These are phyloP conservation scores for Cladosporium sp. DNA, from an alignment of 2,329 filamentous ascomycete genomes.

Conservation along the genomic window DNA sequence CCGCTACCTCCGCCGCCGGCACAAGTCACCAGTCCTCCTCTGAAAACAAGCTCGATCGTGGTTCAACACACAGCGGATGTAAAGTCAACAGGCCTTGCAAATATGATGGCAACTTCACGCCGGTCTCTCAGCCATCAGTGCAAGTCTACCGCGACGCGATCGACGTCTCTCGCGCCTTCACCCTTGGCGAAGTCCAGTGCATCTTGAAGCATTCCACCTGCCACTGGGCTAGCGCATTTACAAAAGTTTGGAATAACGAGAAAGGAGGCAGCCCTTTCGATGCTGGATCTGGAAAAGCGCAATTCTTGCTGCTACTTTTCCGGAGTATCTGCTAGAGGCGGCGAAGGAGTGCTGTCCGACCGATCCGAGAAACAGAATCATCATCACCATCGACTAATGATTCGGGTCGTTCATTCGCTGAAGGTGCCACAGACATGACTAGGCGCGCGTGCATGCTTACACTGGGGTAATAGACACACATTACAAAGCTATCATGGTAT, in stretches of 20 bases:
- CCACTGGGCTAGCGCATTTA: not conserved
- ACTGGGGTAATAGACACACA: not conserved
- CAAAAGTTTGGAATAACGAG: not conserved
- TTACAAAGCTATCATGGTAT: not conserved
- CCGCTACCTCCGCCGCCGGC: not conserved
- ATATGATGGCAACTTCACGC: not conserved
- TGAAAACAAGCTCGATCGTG: not conserved
- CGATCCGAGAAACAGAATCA: not conserved
- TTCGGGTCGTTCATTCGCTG: not conserved
- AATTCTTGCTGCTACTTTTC: not conserved
- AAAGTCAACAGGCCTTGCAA: not conserved
- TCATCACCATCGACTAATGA: not conserved
- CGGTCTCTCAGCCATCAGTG: not conserved
- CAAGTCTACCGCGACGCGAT: not conserved
- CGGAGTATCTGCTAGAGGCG: not conserved
- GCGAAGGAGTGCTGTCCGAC: not conserved
- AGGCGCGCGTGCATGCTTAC: not conserved
- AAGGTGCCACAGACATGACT: not conserved
- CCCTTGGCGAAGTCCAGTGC: not conserved
- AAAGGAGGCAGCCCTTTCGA: not conserved
- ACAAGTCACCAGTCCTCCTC: not conserved
- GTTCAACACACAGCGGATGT: not conserved
- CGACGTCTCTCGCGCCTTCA: not conserved
- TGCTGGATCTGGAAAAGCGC: not conserved
- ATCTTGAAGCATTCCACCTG: not conserved